Base-by-base conservation (phyloP, 345 rosid species). In the Combretum micranthum region DNA sequence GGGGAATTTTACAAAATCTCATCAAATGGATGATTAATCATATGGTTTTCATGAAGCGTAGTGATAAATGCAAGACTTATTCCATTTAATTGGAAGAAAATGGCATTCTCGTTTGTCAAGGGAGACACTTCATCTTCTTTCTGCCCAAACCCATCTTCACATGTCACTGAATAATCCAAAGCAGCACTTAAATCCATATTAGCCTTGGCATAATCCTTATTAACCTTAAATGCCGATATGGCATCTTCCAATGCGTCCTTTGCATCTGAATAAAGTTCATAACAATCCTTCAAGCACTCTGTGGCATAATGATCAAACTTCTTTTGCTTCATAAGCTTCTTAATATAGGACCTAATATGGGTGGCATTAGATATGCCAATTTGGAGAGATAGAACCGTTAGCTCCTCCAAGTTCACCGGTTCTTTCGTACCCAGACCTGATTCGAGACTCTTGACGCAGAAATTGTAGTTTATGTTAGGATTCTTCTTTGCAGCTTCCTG, bases 101-200 rank as follows among this genome's bases (percentile, higher is more conserved):
- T 16, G 15, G 15, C 23, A 65, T 75, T 85, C 66, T 77, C 80
- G 15, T n/a, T 44, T 17, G 69, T 68, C 65, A 80, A 48, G 1
- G 83, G 88, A 65, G 79, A 83, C 50, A 20, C 64, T 17, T 57
- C 61, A 56, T 74, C 75, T 64, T 64, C 67, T 65, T 47, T 80
- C 43, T 80, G 74, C 18, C 14, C 11, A 39, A 82, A 78, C 39
- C 86, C 83, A 18, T 72, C 72, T 64, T 85, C 86, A 42, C 88
- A 83, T 0, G 76, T 75, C 11, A 60, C 62, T 3, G 84, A 56
- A 0, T 72, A 69, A 51, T 78, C 75, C 86, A 76, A 71, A 37
- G 74, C 83, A 1, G 84, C 80, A 52, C 64, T 76, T 25, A 85
- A 56, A 80, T 75, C 57, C 55, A 52, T 62, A 25, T 64, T 69